Percentiles rank a stretch among this genome's conserved stretches.
These are phyloP conservation scores for Xylariales sp. DNA, from an alignment of 2,329 filamentous ascomycete genomes.

Conservation along the genomic window DNA sequence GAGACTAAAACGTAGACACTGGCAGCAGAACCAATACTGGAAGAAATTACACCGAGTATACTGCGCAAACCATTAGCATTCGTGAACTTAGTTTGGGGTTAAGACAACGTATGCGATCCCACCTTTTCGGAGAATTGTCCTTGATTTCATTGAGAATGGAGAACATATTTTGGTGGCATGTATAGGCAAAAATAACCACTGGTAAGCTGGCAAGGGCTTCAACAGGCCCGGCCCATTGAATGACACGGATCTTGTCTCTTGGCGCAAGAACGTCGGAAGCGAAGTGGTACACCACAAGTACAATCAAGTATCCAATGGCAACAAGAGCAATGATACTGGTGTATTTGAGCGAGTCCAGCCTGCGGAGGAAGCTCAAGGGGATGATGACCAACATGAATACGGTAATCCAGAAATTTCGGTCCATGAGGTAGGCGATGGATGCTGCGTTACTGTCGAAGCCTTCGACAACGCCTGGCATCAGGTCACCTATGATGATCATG, in stretches of 20 bases:
- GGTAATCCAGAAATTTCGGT: slow-evolving; percentile 97
- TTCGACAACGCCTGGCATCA: slow-evolving; percentile 93
- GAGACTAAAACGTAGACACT: slow-evolving; percentile 90
- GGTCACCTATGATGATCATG: slow-evolving; percentile 96
- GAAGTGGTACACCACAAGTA: slow-evolving; percentile 94
- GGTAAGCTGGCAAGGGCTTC: slow-evolving; percentile 87
- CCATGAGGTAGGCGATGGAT: slow-evolving; percentile 79
- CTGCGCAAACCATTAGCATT: slow-evolving; percentile 56
- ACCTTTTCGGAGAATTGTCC: slow-evolving; percentile 77
- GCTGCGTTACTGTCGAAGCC: slow-evolving; percentile 78
- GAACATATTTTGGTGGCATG: slow-evolving; percentile 99
- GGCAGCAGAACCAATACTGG: slow-evolving; percentile 90
- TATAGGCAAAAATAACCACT: slow-evolving; percentile 99
- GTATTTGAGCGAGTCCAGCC: slow-evolving; percentile 96
- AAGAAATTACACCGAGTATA: slow-evolving; percentile 80
- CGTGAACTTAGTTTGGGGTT: background rate
- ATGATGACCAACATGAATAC: slow-evolving; percentile 98
- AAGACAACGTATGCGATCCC: slow-evolving; percentile 24
- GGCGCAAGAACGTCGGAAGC: slow-evolving; percentile 79
- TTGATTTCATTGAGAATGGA: slow-evolving; percentile 96
- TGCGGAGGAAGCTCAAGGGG: slow-evolving; percentile 89
- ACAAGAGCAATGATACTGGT: slow-evolving; percentile 91
- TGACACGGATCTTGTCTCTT: slow-evolving; percentile 78
- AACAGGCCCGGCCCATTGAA: slow-evolving; percentile 83
- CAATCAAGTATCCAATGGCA: slow-evolving; percentile 92